Evolutionary conservation across 2,329 filamentous ascomycete species (phyloP).

Genomic region (Phaeomoniella chlamydospora): DNA sequence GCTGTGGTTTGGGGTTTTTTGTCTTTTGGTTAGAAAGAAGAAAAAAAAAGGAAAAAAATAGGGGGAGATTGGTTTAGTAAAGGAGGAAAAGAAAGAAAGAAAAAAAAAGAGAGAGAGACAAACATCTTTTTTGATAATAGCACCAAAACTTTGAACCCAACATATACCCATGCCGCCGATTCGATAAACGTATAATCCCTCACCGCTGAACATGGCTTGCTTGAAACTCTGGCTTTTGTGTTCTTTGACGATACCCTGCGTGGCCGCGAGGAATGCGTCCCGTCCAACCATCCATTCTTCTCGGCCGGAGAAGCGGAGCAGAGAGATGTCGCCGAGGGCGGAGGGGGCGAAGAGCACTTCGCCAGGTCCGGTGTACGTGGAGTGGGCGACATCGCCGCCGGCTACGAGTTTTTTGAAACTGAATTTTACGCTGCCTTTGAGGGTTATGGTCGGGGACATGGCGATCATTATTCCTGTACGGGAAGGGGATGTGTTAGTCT

Average conservation of each 20-base stretch:
- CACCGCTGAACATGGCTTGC: constrained; percentile 88
- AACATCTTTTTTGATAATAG: constrained; percentile 88
- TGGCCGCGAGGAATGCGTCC: constrained; percentile 74
- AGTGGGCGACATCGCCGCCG: constrained; percentile 64
- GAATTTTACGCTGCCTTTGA: constrained; percentile 74
- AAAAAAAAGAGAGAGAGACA: constrained; percentile 21
- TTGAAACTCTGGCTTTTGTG: constrained; percentile 73
- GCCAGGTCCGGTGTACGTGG: constrained; percentile 75
- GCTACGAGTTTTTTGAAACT: constrained; percentile 81
- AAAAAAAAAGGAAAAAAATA: constrained; percentile 1
- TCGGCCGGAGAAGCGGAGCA: constrained; percentile 59
- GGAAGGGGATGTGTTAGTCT: too few relatives aligned
- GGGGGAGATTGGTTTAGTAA: not conserved
- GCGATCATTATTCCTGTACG: constrained; percentile 71
- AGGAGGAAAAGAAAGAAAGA: not conserved
- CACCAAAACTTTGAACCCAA: constrained; percentile 88
- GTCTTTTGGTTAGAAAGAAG: not conserved
- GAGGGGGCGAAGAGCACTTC: constrained; percentile 74
- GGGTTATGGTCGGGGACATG: constrained; percentile 78
- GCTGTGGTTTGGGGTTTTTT: too few relatives aligned
- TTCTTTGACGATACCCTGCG: constrained; percentile 75
- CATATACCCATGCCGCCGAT: constrained; percentile 66
- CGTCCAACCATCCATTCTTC: constrained; percentile 67
- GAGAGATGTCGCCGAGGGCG: constrained; percentile 72
- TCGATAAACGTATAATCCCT: constrained; percentile 83